phyloP scores from a whole-genome alignment of 2,329 filamentous ascomycete genomes.

The Diaporthe vexans region DNA sequence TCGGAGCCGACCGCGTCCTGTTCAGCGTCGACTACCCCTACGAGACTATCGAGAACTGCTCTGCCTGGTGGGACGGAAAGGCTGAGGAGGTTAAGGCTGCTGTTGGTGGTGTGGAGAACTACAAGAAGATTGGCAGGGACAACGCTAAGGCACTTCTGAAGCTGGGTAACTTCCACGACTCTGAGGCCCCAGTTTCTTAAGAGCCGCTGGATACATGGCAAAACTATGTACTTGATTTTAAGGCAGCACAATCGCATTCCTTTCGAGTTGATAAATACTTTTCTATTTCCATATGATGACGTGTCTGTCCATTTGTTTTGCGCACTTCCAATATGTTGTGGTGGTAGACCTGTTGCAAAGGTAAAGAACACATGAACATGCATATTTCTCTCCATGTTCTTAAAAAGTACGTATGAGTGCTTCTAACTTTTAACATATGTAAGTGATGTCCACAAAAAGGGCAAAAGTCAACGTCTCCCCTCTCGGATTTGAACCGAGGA shows the following conservation, averaged over 20 bases:
- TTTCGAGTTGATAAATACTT: not conserved
- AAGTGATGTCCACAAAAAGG: not conserved
- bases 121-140: constrained; percentile 57
- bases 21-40: constrained; percentile 69
- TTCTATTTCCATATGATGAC: not conserved
- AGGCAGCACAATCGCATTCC: too few relatives aligned
- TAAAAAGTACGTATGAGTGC: too few relatives aligned
- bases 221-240: not conserved
- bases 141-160: constrained; percentile 60
- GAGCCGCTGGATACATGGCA: too few relatives aligned
- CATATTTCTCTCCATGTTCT: too few relatives aligned
- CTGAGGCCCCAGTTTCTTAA: constrained; percentile 32
- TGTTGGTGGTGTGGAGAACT: constrained; percentile 47
- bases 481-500: not conserved
- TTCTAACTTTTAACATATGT: too few relatives aligned
- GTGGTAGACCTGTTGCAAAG: too few relatives aligned
- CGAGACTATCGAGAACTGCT: constrained; percentile 60
- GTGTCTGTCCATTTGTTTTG: not conserved
- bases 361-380: too few relatives aligned
- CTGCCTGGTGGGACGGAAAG: constrained; percentile 57
- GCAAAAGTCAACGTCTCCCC: not conserved
- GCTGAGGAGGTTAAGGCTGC: constrained; percentile 43
- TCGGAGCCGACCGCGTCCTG: constrained; percentile 65
- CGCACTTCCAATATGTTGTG: too few relatives aligned
- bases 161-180: constrained; percentile 48